Evolutionary conservation across 164 flowering plant species (phyloP), one percentile per base, ranked within the genome.

Genomic region (Vitis vinifera): DNA sequence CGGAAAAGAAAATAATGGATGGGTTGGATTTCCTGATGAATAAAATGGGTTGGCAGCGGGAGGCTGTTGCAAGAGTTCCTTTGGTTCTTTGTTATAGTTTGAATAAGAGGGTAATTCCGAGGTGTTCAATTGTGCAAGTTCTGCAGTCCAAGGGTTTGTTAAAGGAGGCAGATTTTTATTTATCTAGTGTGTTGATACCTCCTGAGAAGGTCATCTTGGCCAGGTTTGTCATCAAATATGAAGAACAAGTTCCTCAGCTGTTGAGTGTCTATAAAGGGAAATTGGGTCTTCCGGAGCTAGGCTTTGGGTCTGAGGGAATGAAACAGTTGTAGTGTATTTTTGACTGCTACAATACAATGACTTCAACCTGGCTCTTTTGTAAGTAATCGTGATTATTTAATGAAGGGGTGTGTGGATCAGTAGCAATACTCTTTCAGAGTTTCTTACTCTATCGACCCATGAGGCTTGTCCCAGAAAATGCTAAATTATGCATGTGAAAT

Each of bases 61-160:
- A 27, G 6, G 5, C 13, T 37, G 30, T 72, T 37, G 70, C 53
- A 0, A 63, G 29, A 7, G 17, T 14, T 48, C 79, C 73, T 0
- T 3, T 23, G 7, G 31, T 63, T 1, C 19, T 77, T 49, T 62
- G 27, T 47, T 57, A 56, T 51, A 77, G 80, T 62, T 59, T 77
- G 64, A 71, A 73, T 68, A 77, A 73, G 71, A 65, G 80, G 48
- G 69, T 77, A 0, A 61, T 59, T n/a, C 19, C 80, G 0, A 68
- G 80, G 56, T 69, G 61, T 50, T 50, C 53, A 3, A 76, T 77
- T 11, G 6, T 66, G 59, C 50, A 66, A 53, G 68, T 62, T 55
- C 14, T 77, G 60, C 9, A 2, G 16, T 63, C 56, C 3, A 73
- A 70, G 17, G 74, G 80, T 7, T 67, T 67, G 44, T 1, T 48